Base-by-base conservation (phyloP, 2,329 filamentous ascomycete genomes). In the Aspergillus aculeatus region DNA sequence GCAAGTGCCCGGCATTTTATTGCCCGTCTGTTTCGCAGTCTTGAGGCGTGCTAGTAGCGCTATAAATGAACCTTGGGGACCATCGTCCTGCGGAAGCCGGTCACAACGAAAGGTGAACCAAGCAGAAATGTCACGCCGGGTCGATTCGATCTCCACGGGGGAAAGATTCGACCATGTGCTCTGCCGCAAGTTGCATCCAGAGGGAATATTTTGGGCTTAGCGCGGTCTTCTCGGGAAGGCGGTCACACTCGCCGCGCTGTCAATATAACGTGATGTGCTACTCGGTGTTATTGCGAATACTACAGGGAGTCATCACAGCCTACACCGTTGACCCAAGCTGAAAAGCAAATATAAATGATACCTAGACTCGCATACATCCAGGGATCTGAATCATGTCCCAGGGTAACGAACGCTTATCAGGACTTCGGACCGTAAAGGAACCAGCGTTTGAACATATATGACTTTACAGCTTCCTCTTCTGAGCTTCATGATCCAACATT, bases 1-100 rank as follows among this genome's bases (percentile, higher is more conserved):
- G 56, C 75, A 78, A 44, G 63, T 65, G 55, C 58, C 64, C 44
- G 71, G 55, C 74, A 76, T 77, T 56, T 62, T 68, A 51, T 48
- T 48, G 51, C 31, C 49, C 60, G 55, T 47, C 53, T 53, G 52
- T 48, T 49, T 64, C 31, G 23, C 47, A 48, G 56, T 23, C 47
- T 11, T 55, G 9, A 35, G 32, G 32, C 55, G 50, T 49, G 26
- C 57, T 57, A 58, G 60, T 52, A 59, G 51, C 50, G 44, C 50
- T 56, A 49, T 50, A 23, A 59, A 65, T 54, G 64, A 26, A 59
- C 38, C 29, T 44, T 48, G 53, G 55, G 48, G 54, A 38, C 59
- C 68, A 70, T 68, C 60, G 56, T 62, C 60, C 52, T 54, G 53
- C 57, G 48, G 53, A 56, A 49, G 48, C 44, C 31, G 52, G 50